Base-by-base conservation (phyloP, 208 protist species). In the Leishmania tarentolae region DNA sequence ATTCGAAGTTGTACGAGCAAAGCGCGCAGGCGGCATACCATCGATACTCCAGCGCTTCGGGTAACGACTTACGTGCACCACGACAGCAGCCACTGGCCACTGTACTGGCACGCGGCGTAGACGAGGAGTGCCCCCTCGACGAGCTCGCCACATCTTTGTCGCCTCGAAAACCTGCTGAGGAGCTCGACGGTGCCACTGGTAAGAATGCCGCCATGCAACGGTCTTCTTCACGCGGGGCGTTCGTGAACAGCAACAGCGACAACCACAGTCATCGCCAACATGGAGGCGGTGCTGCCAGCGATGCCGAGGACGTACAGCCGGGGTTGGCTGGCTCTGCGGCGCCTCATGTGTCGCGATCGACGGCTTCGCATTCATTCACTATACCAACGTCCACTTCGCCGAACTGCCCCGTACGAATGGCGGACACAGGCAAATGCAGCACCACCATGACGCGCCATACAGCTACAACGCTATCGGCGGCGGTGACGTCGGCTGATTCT, bases 31-130 rank as follows among this genome's bases (percentile, higher is more conserved):
- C 72, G 42, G 71, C 75, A 24, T 72, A 76, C 57, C 70, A 85
- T 31, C 76, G 76, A 31, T 81, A 78, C 76, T 21, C 76, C 7
- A 13, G 37, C 31, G 74, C 76, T 40, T 85, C 71, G 7, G 19
- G 63, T 50, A 81, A 40, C 69, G 63, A 68, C 50, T 21, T 63
- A 24, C 4, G 35, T 19, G 56, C 56, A 50, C 21, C 28, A 31
- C 74, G 56, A 9, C 74, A 46, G 56, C 74, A 40, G 53, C 37
- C 47, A 21, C 72, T 31, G 19, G 19, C 50, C 72, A 61, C 50
- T 35, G n/a, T 17, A 17, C 7, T 46, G 72, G 35, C n/a, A 31
- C 72, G 50, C 3, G 31, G 50, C 19, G 50, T 31, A 61, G 31
- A 76, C 50, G 72, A 63, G 47, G 35, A 28, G 70, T 17, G 24